Percentiles rank a stretch among this genome's conserved stretches.
phyloP scores from a whole-genome alignment of 2,329 filamentous ascomycete species.

The Emmonsia crescens region DNA sequence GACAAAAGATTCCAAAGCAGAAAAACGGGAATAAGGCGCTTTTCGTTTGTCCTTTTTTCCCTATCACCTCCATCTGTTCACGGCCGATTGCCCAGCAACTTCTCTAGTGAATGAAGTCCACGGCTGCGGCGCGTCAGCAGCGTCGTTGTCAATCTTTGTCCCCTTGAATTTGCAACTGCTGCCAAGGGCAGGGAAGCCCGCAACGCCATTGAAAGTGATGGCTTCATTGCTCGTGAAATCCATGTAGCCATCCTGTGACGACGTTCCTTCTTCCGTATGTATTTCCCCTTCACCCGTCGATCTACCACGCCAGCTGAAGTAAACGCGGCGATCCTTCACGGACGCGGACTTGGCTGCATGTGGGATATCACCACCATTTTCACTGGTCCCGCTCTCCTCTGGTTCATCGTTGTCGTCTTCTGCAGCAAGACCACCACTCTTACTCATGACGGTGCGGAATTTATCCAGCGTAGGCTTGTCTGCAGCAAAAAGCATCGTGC shows the following conservation, averaged over 20 bases:
- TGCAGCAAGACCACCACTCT: neutral
- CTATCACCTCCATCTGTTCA: slow-evolving; percentile 5
- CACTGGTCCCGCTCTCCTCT: neutral
- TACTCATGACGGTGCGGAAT: slow-evolving; percentile 1
- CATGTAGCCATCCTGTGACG: slow-evolving; percentile 8
- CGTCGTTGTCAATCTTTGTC: slow-evolving; percentile 7
- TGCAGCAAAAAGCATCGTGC: slow-evolving; percentile 13
- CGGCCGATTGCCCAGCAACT: slow-evolving; percentile 2
- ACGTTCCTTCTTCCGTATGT: neutral
- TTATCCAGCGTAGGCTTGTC: slow-evolving; percentile 6
- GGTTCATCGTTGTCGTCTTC: neutral
- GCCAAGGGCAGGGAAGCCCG: slow-evolving; percentile 10
- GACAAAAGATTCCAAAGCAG: neutral
- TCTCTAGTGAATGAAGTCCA: slow-evolving; percentile 9
- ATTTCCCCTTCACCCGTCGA: slow-evolving; percentile 10
- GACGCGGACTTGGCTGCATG: neutral
- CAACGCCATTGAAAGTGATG: slow-evolving; percentile 11
- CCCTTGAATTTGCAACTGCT: slow-evolving; percentile 9
- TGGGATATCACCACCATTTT: neutral
- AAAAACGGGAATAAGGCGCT: neutral
- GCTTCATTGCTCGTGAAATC: slow-evolving; percentile 9
- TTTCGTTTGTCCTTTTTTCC: neutral
- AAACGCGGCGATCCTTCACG: slow-evolving; percentile 6
- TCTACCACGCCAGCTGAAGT: slow-evolving; percentile 12
- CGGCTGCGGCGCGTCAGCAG: slow-evolving; percentile 2